Conservation (phyloP, 164 flowering plant species). For the Protea cynaroides region DNA sequence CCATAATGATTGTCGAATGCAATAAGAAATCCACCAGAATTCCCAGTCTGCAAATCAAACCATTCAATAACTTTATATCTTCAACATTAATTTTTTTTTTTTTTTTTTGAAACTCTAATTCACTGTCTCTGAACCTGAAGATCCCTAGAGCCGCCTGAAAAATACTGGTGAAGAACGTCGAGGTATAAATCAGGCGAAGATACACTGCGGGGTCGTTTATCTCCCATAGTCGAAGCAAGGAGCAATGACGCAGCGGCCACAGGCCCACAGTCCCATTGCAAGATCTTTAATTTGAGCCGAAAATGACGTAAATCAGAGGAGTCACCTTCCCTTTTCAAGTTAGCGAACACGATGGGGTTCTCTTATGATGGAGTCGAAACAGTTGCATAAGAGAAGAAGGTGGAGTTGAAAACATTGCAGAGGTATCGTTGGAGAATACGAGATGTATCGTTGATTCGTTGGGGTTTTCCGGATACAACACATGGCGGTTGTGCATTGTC, state of each 20-base stretch:
- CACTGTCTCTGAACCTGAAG: conserved; percentile 35
- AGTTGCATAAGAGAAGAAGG: too few species aligned
- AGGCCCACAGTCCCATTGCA: conserved; percentile 76
- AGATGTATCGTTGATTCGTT: too few species aligned
- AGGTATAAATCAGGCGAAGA: conserved; percentile 54
- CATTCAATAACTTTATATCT: too few species aligned
- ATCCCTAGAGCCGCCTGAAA: conserved; percentile 51
- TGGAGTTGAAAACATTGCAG: too few species aligned
- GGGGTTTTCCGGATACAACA: too few species aligned
- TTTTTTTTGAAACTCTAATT: conserved; percentile 1
- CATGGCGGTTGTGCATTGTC: too few species aligned
- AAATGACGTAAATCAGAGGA: conserved; percentile 59
- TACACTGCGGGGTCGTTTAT: conserved; percentile 42
- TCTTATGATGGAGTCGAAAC: too few species aligned
- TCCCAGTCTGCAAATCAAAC: conserved; percentile 46
- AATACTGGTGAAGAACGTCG: conserved; percentile 67
- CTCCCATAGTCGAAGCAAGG: conserved; percentile 33
- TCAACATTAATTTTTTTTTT: neutral
- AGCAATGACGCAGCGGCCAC: conserved; percentile 74
- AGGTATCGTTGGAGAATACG: too few species aligned
- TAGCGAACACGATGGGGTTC: too few species aligned
- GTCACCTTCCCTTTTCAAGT: too few species aligned
- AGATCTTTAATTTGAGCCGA: conserved; percentile 79
- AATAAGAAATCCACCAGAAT: conserved; percentile 82
- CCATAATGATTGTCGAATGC: conserved; percentile 80